Percentiles rank a stretch among this genome's conserved stretches.
phyloP scores from a whole-genome alignment of 148 eudicot genomes.

The Camellia japonica region DNA sequence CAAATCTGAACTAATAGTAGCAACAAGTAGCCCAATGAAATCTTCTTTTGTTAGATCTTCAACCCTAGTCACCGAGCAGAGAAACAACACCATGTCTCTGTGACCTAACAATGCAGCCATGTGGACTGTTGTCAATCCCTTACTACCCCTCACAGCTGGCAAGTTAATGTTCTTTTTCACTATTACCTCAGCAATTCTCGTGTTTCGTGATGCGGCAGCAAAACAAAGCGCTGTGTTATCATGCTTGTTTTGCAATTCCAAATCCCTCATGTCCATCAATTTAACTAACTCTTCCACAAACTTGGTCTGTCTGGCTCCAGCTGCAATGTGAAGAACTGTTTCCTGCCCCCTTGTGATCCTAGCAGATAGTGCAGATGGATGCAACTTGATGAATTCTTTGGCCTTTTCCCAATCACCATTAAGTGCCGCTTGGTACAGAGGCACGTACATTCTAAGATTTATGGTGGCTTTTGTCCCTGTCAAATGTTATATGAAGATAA shows the following conservation, averaged over 20 bases:
- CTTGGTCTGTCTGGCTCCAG: conserved; percentile 19
- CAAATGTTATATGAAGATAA: background rate
- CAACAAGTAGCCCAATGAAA: conserved; percentile 10
- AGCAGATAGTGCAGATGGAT: conserved; percentile 11
- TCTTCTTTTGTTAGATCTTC: conserved; percentile 13
- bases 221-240: conserved; percentile 40
- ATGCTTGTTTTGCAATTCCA: conserved; percentile 14
- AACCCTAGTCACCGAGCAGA: background rate
- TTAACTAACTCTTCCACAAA: conserved; percentile 27
- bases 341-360: conserved; percentile 31
- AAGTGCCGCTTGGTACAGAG: conserved; percentile 33
- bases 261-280: conserved; percentile 1
- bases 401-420: conserved; percentile 36
- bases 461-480: background rate
- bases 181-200: conserved; percentile 29
- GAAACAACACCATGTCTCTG: conserved; percentile 17
- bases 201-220: conserved; percentile 38
- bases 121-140: conserved; percentile 18
- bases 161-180: background rate
- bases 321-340: conserved; percentile 42
- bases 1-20: conserved; percentile 25
- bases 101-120: conserved; percentile 28
- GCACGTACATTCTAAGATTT: conserved; percentile 11
- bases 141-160: conserved; percentile 1
- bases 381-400: background rate